Evolutionary conservation across 2,329 filamentous ascomycete genomes (phyloP), one percentile per base, ranked within the genome.

Genomic region (Truncatella angustata): DNA sequence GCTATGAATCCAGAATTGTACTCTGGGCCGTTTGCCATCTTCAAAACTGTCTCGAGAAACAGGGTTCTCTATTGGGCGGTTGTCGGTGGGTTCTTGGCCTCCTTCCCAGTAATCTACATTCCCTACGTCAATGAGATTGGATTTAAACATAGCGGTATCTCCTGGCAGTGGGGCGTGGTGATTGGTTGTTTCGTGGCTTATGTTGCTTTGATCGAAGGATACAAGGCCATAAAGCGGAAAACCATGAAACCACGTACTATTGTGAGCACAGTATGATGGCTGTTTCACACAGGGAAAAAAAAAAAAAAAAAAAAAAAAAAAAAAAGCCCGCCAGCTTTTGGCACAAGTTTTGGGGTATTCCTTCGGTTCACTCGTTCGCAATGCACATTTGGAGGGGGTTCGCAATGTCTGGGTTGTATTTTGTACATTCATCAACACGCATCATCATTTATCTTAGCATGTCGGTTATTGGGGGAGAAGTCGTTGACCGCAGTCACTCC

Each of bases 111-210:
- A 23, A 72, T 87, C 21, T 90, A 90, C 63, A 80, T 90, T 34
- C 87, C 87, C 0, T 76, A 80, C 21, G 74, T 90, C 58, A 88
- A 88, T 64, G 75, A 73, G 1, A 69, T 72, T 3, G 86, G 90
- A 2, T 90, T 90, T 71, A 86, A 88, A 68, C 87, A 90, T 64
- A 75, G 76, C 39, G 81, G 79, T 1, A 85, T 90, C 51, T 76
- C 73, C 2, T 89, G 86, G 85, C 86, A 90, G 62, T 91, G 86
- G 87, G 85, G 79, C 1, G 74, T 90, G 2, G 86, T 90, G 1
- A 73, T 80, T 42, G 76, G 81, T 16, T 80, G 75, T 30, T 75
- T 85, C 0, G 66, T 79, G 2, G 64, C 80, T 7, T 91, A 89
- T 67, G 73, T 90, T 45, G 68, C 69, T 0, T 78, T 87, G 7